Base-by-base conservation (phyloP, 805 yeast species). In the Kodamaea lidongshanica region DNA sequence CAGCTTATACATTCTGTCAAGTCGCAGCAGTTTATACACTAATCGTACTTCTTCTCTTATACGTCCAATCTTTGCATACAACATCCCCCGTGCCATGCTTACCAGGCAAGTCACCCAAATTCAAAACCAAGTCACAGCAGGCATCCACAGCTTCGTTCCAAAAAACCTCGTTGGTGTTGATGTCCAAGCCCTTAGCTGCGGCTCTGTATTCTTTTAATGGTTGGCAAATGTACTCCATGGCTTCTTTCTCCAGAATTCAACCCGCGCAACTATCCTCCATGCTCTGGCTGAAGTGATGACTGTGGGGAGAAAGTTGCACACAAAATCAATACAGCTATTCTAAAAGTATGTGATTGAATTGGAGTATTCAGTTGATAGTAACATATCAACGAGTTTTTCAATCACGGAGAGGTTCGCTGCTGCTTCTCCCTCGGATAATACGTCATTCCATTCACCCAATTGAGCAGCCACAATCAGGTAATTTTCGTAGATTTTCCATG, bases 41-140 rank as follows among this genome's bases (percentile, higher is more conserved):
- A 12, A 87, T 69, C 1, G 83, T 64, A 10, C 82, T 69, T 39
- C 78, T 70, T 2, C 94, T 78, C 52, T 86, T 86, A 58, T 79
- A 83, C 48, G 74, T 81, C 96, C 96, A 88, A 50, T 87, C 95
- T 48, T 79, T 76, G 53, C 96, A 87, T 7, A 88, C 94, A n/a
- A 79, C 42, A 50, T 82, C 85, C 12, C 79, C 94, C 2, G 85
- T 87, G 14, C 80, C 81, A 46, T 78, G 71, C 45, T 74, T 79
- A 6, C 94, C 94, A 7, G 83, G 81, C 42, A 74, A 54, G 35
- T 81, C 92, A n/a, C 97, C 97, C 18, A 84, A 67, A 3, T 83
- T 78, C 48, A 79, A 87, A 2, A 82, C 77, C 33, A 89, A 64
- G 38, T 87, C 95, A 19, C 61, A 55, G 49, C 95, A 82, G 1